Base-by-base conservation (phyloP, 495 filamentous ascomycete species). In the Neurospora tetraspora region DNA sequence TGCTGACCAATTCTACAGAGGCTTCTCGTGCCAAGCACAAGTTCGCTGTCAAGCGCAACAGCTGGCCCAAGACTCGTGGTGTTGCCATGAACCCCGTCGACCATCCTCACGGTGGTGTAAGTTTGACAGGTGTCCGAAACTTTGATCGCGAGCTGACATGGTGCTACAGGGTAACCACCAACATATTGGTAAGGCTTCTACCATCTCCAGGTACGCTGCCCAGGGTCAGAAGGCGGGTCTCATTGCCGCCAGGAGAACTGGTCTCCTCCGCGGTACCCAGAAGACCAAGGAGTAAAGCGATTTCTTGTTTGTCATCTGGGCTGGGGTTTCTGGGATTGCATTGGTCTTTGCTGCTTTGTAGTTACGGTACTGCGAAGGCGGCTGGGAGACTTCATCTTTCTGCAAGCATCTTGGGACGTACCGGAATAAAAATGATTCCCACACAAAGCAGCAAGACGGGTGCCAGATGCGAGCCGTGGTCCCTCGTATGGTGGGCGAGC, bases 11-110 rank as follows among this genome's bases (percentile, higher is more conserved):
- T 47, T 31, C 27, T 76, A 84, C 86, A 90, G 89, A 98, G 93
- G 95, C 95, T 77, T 97, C 94, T 76, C 93, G 95, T 81, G 95
- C 95, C 80, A 97, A 96, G 92, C 93, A 97, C 84, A 98, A 99
- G 92, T 98, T 97, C 88, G 93, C 93, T 77, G 96, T 97, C 87
- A 99, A 99, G 93, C 92, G 96, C 82, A 98, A 98, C 93, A 93
- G 89, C 80, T 98, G 96, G 96, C 96, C 96, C 84, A 98, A 96
- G 92, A 99, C 96, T 89, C 94, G 96, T 94, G 96, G 96, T 96
- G 96, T 99, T 89, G 96, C 96, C 84, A 99, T 99, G 96, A 99
- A 99, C 87, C 96, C 96, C 76, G 96, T 99, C 78, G 96, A 99
- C 88, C 96, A 98, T 91, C 96, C 96, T 87, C 96, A 99, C 93